A percentile compares a stretch with the other conserved stretches of the same genome.
phyloP scores from a whole-genome alignment of 768 basidiomycete species.

The Antrodiella citrinella region DNA sequence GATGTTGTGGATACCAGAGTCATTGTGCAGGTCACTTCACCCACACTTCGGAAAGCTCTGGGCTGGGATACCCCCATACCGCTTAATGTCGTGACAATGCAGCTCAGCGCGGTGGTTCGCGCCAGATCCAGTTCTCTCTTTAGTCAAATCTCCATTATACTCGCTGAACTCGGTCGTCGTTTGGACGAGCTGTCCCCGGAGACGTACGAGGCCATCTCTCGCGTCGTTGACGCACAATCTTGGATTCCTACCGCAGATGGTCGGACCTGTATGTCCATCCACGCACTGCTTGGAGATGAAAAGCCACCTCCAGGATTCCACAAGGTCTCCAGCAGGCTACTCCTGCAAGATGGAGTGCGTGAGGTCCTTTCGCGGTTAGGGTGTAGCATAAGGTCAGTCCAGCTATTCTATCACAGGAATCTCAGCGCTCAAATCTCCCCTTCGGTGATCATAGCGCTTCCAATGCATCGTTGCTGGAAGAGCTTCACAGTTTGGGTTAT shows the following conservation, averaged over 20 bases:
- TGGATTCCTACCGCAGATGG: neutral
- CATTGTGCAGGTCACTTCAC: neutral
- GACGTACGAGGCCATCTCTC: neutral
- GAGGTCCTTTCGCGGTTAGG: neutral
- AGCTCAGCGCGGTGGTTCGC: neutral
- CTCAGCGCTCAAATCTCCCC: no score
- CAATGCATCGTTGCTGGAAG: neutral
- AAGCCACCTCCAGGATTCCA: neutral
- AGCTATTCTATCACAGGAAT: no score
- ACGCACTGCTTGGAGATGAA: neutral
- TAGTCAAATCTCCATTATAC: neutral
- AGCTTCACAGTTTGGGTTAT: neutral
- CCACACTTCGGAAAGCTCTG: neutral
- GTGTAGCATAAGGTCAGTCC: neutral
- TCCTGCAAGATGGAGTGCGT: neutral
- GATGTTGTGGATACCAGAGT: conserved; percentile 15
- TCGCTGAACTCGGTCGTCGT: neutral
- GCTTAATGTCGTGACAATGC: neutral
- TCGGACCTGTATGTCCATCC: neutral
- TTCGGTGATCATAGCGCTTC: no score
- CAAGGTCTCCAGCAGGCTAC: neutral
- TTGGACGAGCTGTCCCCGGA: neutral
- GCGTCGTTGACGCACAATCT: neutral
- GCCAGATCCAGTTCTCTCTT: neutral
- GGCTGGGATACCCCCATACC: neutral